Evolutionary conservation across 306 rosid species (phyloP).

Genomic region (Bauhinia variegata): DNA sequence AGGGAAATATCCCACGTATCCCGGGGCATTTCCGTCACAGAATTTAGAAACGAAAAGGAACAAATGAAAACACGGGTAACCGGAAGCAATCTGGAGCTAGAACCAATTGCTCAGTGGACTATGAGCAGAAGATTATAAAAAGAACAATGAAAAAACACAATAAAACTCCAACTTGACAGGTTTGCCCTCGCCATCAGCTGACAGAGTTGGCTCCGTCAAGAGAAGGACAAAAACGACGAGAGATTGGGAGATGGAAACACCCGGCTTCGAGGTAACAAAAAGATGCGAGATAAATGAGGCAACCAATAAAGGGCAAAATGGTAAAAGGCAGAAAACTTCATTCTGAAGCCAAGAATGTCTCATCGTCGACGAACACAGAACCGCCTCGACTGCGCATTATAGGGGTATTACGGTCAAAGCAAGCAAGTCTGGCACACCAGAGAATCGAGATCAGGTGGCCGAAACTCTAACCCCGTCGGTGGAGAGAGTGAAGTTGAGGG

Average conservation of each 20-base stretch:
- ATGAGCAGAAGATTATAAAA: neutral
- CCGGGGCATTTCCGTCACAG: slow-evolving; percentile 46
- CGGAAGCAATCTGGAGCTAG: neutral
- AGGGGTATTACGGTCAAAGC: slow-evolving; percentile 21
- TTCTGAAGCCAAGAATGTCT: slow-evolving; percentile 39
- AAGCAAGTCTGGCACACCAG: slow-evolving; percentile 17
- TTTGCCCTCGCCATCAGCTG: slow-evolving; percentile 26
- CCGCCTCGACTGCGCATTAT: slow-evolving; percentile 23
- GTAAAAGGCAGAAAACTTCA: slow-evolving; percentile 37
- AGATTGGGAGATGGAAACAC: slow-evolving; percentile 25
- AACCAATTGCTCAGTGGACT: too few relatives aligned
- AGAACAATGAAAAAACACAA: neutral
- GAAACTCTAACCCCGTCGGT: neutral
- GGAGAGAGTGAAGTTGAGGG: neutral
- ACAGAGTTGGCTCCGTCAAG: slow-evolving; percentile 15
- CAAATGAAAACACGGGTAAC: neutral
- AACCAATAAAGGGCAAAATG: slow-evolving; percentile 39
- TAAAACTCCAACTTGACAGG: slow-evolving; percentile 20
- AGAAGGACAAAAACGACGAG: slow-evolving; percentile 42
- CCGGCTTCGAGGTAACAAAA: slow-evolving; percentile 1
- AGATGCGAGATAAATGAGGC: neutral
- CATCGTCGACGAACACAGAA: slow-evolving; percentile 11
- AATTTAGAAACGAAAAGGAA: neutral
- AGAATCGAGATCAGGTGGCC: slow-evolving; percentile 38
- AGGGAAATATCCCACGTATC: slow-evolving; percentile 11